Conservation (phyloP, 768 basidiomycete genomes). For the Mycena galopus region DNA sequence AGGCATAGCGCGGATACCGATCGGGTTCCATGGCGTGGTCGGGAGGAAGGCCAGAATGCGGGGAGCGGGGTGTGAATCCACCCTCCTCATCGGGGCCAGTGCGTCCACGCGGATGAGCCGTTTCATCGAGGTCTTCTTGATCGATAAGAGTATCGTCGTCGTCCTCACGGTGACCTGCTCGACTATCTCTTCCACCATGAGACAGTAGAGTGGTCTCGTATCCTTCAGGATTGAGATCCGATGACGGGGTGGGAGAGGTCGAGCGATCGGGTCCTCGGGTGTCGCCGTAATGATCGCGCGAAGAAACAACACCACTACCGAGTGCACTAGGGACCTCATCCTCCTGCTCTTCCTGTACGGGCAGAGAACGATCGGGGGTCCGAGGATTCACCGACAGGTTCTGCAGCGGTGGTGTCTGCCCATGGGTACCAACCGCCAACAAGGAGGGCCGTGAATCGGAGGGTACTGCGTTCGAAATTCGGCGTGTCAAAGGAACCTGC, state of each 20-base stretch:
- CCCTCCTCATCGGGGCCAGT: slow-evolving; percentile 65
- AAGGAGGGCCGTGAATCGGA: slow-evolving; percentile 29
- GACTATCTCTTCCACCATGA: slow-evolving; percentile 55
- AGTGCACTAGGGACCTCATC: slow-evolving; percentile 63
- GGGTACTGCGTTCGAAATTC: slow-evolving; percentile 42
- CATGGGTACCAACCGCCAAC: slow-evolving; percentile 27
- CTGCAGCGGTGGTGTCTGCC: slow-evolving; percentile 70
- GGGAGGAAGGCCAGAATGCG: slow-evolving; percentile 71
- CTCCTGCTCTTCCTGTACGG: slow-evolving; percentile 82
- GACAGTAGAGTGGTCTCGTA: slow-evolving; percentile 48
- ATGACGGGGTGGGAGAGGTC: slow-evolving; percentile 65
- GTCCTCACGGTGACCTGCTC: slow-evolving; percentile 56
- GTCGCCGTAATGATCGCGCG: slow-evolving; percentile 46
- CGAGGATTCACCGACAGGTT: slow-evolving; percentile 59
- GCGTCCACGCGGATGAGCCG: slow-evolving; percentile 48
- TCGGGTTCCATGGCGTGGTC: slow-evolving; percentile 44
- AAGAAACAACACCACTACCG: slow-evolving; percentile 46
- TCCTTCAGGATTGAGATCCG: slow-evolving; percentile 66
- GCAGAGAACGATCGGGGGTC: slow-evolving; percentile 79
- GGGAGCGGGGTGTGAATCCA: slow-evolving; percentile 77
- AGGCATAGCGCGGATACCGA: slow-evolving; percentile 43
- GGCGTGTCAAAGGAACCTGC: slow-evolving; percentile 59
- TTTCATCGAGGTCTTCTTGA: slow-evolving; percentile 49
- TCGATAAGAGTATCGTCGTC: slow-evolving; percentile 63
- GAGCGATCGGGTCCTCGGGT: slow-evolving; percentile 49